Percentiles rank a stretch among this genome's conserved stretches.
Conservation (phyloP, 768 basidiomycete species). For the Gymnopilus junonius region DNA sequence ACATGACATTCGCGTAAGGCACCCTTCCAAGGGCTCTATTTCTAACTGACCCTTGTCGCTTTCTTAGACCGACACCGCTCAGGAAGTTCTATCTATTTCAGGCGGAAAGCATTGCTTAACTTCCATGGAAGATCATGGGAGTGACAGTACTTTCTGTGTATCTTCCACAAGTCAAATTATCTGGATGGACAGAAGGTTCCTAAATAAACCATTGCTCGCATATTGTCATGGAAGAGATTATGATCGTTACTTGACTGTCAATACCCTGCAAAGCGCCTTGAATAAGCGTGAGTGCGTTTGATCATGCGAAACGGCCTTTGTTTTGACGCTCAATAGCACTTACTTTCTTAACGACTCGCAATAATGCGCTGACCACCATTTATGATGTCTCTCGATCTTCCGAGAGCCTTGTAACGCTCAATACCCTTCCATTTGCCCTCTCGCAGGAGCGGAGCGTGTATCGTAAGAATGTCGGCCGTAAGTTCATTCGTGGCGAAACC, state of each 20-base stretch:
- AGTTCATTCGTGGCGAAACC: constrained; percentile 32
- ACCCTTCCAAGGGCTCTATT: background rate
- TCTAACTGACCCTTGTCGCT: background rate
- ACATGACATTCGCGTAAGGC: constrained; percentile 60
- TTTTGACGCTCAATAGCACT: constrained; percentile 39
- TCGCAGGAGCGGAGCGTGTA: constrained; percentile 30
- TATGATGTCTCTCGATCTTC: constrained; percentile 60
- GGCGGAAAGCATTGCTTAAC: constrained; percentile 50
- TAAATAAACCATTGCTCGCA: constrained; percentile 60
- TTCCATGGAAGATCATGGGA: constrained; percentile 48
- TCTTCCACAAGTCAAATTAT: constrained; percentile 64
- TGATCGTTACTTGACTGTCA: constrained; percentile 59
- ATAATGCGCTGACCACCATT: constrained; percentile 59
- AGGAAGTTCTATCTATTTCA: constrained; percentile 30
- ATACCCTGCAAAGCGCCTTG: constrained; percentile 37
- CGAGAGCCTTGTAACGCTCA: constrained; percentile 47
- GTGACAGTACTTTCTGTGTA: constrained; percentile 52
- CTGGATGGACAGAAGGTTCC: constrained; percentile 72
- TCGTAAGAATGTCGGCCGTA: constrained; percentile 31
- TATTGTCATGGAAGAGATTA: constrained; percentile 62
- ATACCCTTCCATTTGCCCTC: constrained; percentile 50
- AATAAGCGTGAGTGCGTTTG: constrained; percentile 35
- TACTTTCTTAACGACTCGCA: constrained; percentile 63
- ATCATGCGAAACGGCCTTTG: background rate
- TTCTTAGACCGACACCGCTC: constrained; percentile 18